Evolutionary conservation across 192 early-diverging fungal genomes (phyloP), one percentile per base, ranked within the genome.

Genomic region (Entomortierella parvispora): DNA sequence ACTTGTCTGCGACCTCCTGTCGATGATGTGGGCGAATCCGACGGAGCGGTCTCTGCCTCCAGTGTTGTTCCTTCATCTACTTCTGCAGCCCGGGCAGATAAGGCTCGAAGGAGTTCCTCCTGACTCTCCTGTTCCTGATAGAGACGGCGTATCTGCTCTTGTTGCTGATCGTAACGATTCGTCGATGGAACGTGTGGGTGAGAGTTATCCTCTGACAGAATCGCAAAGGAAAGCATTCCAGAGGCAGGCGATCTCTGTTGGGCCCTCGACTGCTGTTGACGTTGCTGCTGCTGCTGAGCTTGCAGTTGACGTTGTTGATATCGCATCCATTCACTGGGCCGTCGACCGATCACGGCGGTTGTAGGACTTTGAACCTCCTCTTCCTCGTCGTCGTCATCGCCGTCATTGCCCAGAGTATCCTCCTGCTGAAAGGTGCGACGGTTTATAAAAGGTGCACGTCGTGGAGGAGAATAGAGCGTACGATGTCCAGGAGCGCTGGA

Each of bases 281-380:
- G 74, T 31, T 49, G 52, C 28, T 44, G 56, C 14, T 66, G 58
- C 12, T 76, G 72, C 12, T 75, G 63, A 17, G 64, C 71, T 28
- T 75, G 71, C 2, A 67, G 37, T 31, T 76, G 72, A 23, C 66
- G 74, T 43, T 68, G 74, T 22, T 77, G 74, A 28, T 77, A 64
- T 37, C 64, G 58, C 74, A 77, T 77, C 65, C 65, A 68, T 20
- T 77, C 74, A 29, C 74, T 77, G 37, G 74, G 74, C 10, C 74
- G 58, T n/a, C 74, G 65, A 22, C 74, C 74, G 17, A 77, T 77
- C 3, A 77, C 65, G 2, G 74, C 74, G 3, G 74, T 68, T 2
- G 65, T 58, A 1, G 74, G 74, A 29, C 65, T 77, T 48, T 62
- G 65, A 1, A 58, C 32, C 7, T 77, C 74, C 12, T 76, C 72